phyloP scores from a whole-genome alignment of 768 basidiomycete genomes.

The Boletus tomentosulus region DNA sequence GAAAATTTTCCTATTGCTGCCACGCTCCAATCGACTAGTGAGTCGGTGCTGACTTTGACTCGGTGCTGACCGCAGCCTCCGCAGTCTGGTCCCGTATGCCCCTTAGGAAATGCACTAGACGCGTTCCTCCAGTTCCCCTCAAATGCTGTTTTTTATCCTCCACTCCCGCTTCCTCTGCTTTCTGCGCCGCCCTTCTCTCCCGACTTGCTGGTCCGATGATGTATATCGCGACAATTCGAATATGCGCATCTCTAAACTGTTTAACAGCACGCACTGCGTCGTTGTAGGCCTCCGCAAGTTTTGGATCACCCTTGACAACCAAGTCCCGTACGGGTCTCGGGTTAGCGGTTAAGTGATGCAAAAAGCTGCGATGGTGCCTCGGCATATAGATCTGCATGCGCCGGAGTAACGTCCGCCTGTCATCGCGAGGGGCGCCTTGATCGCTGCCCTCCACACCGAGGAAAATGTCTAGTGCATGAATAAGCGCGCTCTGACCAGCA shows the following conservation, averaged over 20 bases:
- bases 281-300: slow-evolving; percentile 58
- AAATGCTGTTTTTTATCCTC: slow-evolving; percentile 31
- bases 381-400: slow-evolving; percentile 86
- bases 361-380: slow-evolving; percentile 71
- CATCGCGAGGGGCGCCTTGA: slow-evolving; percentile 9
- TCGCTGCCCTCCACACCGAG: slow-evolving; percentile 56
- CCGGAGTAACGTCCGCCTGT: slow-evolving; percentile 47
- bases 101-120: slow-evolving; percentile 70
- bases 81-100: slow-evolving; percentile 65
- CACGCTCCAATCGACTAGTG: neutral
- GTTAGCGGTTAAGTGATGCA: slow-evolving; percentile 57
- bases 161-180: slow-evolving; percentile 5
- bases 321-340: slow-evolving; percentile 60
- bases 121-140: slow-evolving; percentile 79
- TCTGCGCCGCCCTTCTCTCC: slow-evolving; percentile 12
- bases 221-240: slow-evolving; percentile 69
- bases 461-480: slow-evolving; percentile 72
- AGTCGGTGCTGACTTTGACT: neutral
- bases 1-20: too few species aligned
- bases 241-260: slow-evolving; percentile 71
- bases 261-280: slow-evolving; percentile 60
- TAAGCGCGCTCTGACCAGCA: slow-evolving; percentile 77
- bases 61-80: slow-evolving; percentile 31
- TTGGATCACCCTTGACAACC: slow-evolving; percentile 32
- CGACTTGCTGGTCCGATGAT: slow-evolving; percentile 63